phyloP scores from a whole-genome alignment of 805 yeast genomes.

The Candida stauntonica region DNA sequence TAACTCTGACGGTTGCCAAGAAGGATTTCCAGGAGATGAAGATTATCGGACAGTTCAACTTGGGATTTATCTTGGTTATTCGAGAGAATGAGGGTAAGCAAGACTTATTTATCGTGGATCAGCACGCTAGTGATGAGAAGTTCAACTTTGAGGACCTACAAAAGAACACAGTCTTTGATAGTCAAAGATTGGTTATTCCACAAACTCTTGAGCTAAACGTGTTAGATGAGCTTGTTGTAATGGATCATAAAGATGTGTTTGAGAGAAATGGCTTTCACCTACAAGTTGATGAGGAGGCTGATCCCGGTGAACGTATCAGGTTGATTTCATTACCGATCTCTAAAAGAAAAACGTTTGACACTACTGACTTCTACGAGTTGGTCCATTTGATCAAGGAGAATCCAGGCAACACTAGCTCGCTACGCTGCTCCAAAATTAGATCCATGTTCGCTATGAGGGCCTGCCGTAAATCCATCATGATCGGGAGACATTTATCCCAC shows the following conservation, averaged over 20 bases:
- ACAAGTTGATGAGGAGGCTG: constrained; percentile 41
- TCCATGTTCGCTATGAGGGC: constrained; percentile 93
- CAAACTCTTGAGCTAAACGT: constrained; percentile 58
- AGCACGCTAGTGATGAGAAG: constrained; percentile 97
- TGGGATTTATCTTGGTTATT: constrained; percentile 86
- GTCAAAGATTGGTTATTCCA: constrained; percentile 67
- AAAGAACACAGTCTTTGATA: constrained; percentile 49
- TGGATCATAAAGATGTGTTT: constrained; percentile 55
- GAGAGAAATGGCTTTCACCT: constrained; percentile 75
- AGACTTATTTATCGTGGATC: constrained; percentile 89
- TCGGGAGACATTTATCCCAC: constrained; percentile 64
- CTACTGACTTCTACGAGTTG: constrained; percentile 68
- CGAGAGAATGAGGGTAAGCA: constrained; percentile 41
- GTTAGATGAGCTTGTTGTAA: constrained; percentile 70
- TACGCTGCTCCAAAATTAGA: constrained; percentile 74
- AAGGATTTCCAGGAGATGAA: constrained; percentile 71
- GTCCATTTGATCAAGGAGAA: constrained; percentile 59
- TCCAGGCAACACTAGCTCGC: constrained; percentile 35
- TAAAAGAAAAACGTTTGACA: constrained; percentile 61
- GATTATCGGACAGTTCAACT: constrained; percentile 88
- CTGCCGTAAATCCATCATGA: constrained; percentile 90
- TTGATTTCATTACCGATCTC: constrained; percentile 69
- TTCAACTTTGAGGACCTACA: constrained; percentile 77
- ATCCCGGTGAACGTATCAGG: constrained; percentile 53
- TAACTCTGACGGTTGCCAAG: constrained; percentile 63